Base-by-base conservation (phyloP, 305 asterid genomes). In the Ajuga reptans region DNA sequence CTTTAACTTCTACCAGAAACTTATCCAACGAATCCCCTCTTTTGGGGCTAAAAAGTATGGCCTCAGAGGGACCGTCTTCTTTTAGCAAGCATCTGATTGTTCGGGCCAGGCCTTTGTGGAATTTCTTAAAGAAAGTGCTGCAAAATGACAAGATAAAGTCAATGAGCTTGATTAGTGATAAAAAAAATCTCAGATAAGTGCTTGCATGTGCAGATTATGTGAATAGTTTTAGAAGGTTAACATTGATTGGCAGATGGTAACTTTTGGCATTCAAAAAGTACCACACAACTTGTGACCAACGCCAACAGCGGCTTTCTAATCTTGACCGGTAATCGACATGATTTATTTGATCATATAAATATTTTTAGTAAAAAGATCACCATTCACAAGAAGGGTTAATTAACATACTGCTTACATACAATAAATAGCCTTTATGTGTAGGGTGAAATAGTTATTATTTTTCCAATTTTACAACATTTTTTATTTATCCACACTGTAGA, bases 51-150 rank as follows among this genome's bases (percentile, higher is more conserved):
- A 88, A 77, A 53, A 88, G 86, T 72, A 90, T 75, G 82, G 97
- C 97, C 84, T 84, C 86, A 5, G 95, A 83, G 51, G 86, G 84
- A 58, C 87, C 85, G 39, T 84, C 80, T 64, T 79, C 85, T 75
- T 84, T 88, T 42, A 88, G 80, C 82, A 90, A 75, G 78, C 79
- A 83, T 78, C 80, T 81, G 83, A 92, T 87, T 43, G 97, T 84
- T 80, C 37, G 89, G 73, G 85, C 89, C 16, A 92, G 91, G 61
- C 82, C 84, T 78, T 76, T 79, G 76, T 92, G 98, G 83, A 85
- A 90, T 73, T 90, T 88, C 69, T 84, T 85, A 74, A 88, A 92
- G 67, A 90, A 90, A 29, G 96, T 90, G 87, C 97, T 92, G 93
- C 90, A 77, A 79, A 75, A 72, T 65, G 42, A 68, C 68, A 69